Base-by-base conservation (phyloP, 192 early-diverging fungal genomes). In the Backusella morwellensis region DNA sequence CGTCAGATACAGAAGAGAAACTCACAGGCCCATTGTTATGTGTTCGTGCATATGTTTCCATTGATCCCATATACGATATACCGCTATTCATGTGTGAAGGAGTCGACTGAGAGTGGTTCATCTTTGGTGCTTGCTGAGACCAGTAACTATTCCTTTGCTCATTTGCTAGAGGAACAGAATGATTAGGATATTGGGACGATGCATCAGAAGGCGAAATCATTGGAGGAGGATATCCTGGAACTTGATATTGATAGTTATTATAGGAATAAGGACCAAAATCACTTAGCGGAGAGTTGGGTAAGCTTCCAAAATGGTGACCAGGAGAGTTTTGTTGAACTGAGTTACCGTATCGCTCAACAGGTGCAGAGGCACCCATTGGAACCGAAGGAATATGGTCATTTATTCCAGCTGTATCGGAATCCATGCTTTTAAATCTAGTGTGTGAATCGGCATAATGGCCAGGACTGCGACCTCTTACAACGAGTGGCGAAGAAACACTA, bases 391-490 rank as follows among this genome's bases (percentile, higher is more conserved):
- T 35, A 40, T 23, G 36, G 11, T 7, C 29, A 71, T 19, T 50
- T 32, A 26, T 17, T 50, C 2, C 12, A 47, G 70, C 26, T 15
- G 66, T 11, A 9, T 23, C 73, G 5, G 71, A 40, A 34, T 81
- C 80, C 2, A 81, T 79, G 35, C n/a, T 54, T 38, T 42, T 73
- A 70, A 75, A 78, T 12, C 74, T 35, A 14, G 77, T 71, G 40
- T 68, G 47, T 4, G 47, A 69, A 68, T 94, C 91, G 40, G 88
- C 85, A 70, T 97, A 97, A 70, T 97, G 96, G 6, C 94, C 95
- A 7, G 96, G 96, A 36, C 93, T 93, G 12, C 96, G 88, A 11
- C 96, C 96, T 47, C 96, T 90, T 5, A 98, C 96, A 1, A 97
- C 94, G 26, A 98, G 84, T 7, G 90, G 86, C 50, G 90, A 91